These are phyloP conservation scores for Lachnellula willkommii DNA, from an alignment of 2,329 filamentous ascomycete species.

Conservation along the genomic window DNA sequence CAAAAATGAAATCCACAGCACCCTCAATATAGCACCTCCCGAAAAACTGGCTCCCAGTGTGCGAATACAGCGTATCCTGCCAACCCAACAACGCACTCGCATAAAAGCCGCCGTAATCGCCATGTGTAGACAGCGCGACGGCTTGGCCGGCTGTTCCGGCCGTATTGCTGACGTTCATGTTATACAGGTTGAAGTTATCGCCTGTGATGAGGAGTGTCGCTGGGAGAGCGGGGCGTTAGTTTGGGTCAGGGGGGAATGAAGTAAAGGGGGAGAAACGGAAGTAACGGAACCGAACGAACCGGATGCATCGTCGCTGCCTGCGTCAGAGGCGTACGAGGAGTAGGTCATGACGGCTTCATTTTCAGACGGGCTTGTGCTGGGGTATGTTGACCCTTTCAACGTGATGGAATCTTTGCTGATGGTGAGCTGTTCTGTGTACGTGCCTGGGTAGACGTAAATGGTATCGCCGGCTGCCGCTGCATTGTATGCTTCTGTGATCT, in stretches of 20 bases:
- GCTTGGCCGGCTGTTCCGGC: conserved; percentile 43
- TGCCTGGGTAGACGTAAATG: conserved; percentile 51
- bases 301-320: conserved; percentile 38
- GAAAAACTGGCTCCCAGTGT: conserved; percentile 49
- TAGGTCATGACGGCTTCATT: conserved; percentile 44
- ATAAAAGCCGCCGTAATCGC: conserved; percentile 48
- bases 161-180: conserved; percentile 49
- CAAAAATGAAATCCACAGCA: conserved; percentile 54
- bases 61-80: conserved; percentile 47
- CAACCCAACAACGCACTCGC: conserved; percentile 46
- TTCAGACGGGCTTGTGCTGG: conserved; percentile 33
- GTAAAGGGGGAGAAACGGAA: too few relatives aligned
- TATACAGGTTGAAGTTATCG: conserved; percentile 50
- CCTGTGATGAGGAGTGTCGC: conserved; percentile 26
- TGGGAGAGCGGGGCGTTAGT: not conserved
- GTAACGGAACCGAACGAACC: not conserved
- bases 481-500: conserved; percentile 16
- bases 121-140: conserved; percentile 46
- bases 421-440: conserved; percentile 49
- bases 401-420: conserved; percentile 42
- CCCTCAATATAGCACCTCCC: conserved; percentile 50
- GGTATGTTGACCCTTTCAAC: conserved; percentile 40
- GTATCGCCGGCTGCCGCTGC: conserved; percentile 39
- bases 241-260: not conserved
- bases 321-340: conserved; percentile 33